phyloP scores from a whole-genome alignment of 257 asterid species.

The Solanum chilense region DNA sequence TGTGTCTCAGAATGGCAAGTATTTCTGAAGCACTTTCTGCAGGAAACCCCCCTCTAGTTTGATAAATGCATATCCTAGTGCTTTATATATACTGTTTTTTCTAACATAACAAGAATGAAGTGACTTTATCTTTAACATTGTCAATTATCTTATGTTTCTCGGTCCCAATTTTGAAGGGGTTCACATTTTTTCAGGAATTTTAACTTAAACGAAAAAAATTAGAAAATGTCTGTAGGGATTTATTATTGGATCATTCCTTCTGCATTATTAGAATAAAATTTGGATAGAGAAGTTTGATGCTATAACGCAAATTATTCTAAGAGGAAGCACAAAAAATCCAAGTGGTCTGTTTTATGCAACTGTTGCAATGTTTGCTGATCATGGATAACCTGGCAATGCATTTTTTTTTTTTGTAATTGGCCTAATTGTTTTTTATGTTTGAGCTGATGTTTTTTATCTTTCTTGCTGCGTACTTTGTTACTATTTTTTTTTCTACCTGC shows the following conservation, averaged over 20 bases:
- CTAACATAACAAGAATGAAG: not conserved
- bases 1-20: slow-evolving; percentile 65
- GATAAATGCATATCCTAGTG: not conserved
- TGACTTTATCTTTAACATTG: not conserved
- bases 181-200: not conserved
- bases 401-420: not conserved
- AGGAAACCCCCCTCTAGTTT: not conserved
- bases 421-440: not conserved
- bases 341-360: not conserved
- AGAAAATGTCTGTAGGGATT: not conserved
- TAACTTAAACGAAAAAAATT: not conserved
- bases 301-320: not conserved
- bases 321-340: not conserved
- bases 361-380: not conserved
- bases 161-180: not conserved
- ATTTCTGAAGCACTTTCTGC: not conserved
- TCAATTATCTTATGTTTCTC: not conserved
- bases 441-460: not conserved
- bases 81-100: not conserved
- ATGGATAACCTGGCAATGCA: not conserved
- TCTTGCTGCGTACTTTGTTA: not conserved
- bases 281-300: not conserved
- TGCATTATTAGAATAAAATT: not conserved
- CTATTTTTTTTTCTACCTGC: not conserved
- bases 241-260: not conserved